Evolutionary conservation across 345 rosid species (phyloP).

Genomic region (Clarkia xantiana): DNA sequence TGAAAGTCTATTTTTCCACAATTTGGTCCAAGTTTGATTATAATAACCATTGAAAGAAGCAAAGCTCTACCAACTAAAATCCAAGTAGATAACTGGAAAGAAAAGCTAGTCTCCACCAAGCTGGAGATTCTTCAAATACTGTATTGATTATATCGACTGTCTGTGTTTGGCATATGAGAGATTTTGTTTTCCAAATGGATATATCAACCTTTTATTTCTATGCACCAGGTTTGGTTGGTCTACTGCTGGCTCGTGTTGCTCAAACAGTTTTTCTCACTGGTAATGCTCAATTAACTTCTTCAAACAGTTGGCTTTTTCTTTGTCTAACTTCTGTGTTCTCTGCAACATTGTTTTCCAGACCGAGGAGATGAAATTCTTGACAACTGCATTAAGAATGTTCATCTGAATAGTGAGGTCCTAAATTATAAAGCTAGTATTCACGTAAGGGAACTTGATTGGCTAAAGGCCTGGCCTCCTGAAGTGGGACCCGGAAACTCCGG

Average conservation of each 20-base stretch:
- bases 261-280: constrained; percentile 67
- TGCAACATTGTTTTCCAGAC: constrained; percentile 23
- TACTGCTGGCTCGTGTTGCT: constrained; percentile 59
- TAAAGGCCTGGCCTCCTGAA: constrained; percentile 47
- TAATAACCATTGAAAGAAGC: no score
- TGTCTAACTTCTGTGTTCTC: neutral
- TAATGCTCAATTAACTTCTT: constrained; percentile 1
- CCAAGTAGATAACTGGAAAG: neutral
- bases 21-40: neutral
- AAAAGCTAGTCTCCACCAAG: neutral
- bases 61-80: neutral
- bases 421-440: constrained; percentile 25
- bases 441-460: constrained; percentile 79
- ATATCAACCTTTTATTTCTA: constrained; percentile 4
- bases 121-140: neutral
- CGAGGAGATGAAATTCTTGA: constrained; percentile 47
- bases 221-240: constrained; percentile 55
- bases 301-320: neutral
- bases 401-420: constrained; percentile 32
- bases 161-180: no score
- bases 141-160: no score
- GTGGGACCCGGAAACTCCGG: constrained; percentile 10
- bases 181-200: no score
- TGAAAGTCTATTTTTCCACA: neutral
- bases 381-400: constrained; percentile 46